phyloP scores from a whole-genome alignment of 768 basidiomycete genomes.

The Trametopsis cervina region DNA sequence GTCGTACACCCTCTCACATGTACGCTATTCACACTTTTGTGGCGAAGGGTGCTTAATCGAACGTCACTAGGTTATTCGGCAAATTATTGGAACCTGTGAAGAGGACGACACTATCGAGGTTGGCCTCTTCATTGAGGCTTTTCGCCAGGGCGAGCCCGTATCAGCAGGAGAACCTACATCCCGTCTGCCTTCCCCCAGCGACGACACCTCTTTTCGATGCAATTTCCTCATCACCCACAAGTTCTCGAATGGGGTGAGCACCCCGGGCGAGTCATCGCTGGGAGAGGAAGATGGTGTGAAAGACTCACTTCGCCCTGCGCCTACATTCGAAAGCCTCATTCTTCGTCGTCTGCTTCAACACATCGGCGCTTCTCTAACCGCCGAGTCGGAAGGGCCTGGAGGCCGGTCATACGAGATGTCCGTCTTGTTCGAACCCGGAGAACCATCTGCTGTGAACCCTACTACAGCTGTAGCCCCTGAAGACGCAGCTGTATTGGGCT shows the following conservation, averaged over 20 bases:
- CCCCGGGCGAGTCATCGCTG: not conserved
- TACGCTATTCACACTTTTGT: conserved; percentile 38
- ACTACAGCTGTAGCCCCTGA: conserved; percentile 34
- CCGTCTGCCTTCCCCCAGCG: conserved; percentile 12
- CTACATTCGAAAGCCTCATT: conserved; percentile 43
- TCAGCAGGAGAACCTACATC: not conserved
- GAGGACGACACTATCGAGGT: conserved; percentile 81
- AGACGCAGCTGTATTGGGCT: conserved; percentile 41
- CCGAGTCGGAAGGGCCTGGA: conserved; percentile 27
- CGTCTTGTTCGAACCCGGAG: conserved; percentile 56
- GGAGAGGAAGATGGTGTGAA: not conserved
- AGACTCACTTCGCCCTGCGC: conserved; percentile 26
- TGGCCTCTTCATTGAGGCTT: conserved; percentile 59
- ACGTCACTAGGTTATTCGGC: conserved; percentile 81
- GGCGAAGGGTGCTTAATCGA: too few species aligned
- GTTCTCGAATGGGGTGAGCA: conserved; percentile 18
- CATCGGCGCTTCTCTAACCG: conserved; percentile 43
- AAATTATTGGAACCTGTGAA: conserved; percentile 64
- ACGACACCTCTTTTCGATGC: conserved; percentile 41
- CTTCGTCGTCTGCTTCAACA: conserved; percentile 56
- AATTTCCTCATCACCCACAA: conserved; percentile 52
- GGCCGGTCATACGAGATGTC: conserved; percentile 56
- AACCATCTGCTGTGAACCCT: conserved; percentile 35
- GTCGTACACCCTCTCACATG: conserved; percentile 76
- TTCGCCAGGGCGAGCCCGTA: conserved; percentile 10